Base-by-base conservation (phyloP, 352 stramenopile genomes). In the Globisporangium mamillatum region DNA sequence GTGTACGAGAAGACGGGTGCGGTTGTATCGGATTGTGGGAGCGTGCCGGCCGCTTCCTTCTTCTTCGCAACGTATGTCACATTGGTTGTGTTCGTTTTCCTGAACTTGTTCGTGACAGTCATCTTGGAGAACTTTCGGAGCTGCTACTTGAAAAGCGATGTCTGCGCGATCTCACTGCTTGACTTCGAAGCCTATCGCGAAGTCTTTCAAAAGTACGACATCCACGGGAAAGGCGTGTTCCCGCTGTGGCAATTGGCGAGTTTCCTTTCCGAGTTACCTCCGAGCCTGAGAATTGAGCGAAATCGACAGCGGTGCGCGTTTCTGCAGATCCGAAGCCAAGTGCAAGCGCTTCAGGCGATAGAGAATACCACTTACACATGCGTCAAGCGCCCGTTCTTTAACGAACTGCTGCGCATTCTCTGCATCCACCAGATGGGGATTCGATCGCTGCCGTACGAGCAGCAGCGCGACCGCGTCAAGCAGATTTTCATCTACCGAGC, bases 381-480 rank as follows among this genome's bases (percentile, higher is more conserved):
- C 22, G 71, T 72, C 14, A 84, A 84, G 14, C 73, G 85, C 3
- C 83, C 83, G 14, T 92, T 82, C 68, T 93, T 93, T 66, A 93
- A 93, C 58, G 85, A 91, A 67, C 67, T 93, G 46, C 68, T 93
- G 29, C 85, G 85, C 25, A 79, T 85, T 22, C 61, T 93, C 61
- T 93, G 83, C 63, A 93, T 93, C 57, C 83, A 93, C 53, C 85
- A 93, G 24, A 71, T 93, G n/a, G 85, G 85, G 8, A 93, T 93
- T 56, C 83, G 83, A 20, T 88, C 83, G 34, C 71, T 93, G 46
- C 83, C 83, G 20, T 93, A 93, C 66, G 85, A 93, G 64, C 85
- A 93, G 66, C 85, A 92, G 64, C 77, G 85, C 64, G 85, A 92
- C 63, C 85, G 85, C 9, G 85, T 93, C 59, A 93, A 93, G 63